Percentiles rank a stretch among this genome's conserved stretches.
Evolutionary conservation across 257 asterid species (phyloP).

Genomic region (Salvia rosmarinus): DNA sequence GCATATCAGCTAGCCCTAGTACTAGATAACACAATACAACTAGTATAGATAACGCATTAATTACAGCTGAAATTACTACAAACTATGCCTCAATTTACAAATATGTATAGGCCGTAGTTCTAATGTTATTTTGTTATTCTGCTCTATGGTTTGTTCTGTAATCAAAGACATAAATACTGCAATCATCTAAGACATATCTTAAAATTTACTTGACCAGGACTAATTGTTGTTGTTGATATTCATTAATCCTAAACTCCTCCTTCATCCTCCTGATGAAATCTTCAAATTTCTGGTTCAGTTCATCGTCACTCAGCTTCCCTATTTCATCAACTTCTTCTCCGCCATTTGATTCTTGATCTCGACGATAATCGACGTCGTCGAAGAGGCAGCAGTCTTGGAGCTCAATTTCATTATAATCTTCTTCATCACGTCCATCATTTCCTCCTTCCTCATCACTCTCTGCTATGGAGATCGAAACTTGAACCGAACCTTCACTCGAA

Average conservation of each 20-base stretch:
- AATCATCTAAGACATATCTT: not conserved
- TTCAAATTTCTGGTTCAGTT: slow-evolving; percentile 48
- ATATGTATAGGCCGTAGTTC: not conserved
- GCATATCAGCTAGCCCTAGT: too few relatives aligned
- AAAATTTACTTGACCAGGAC: slow-evolving; percentile 30
- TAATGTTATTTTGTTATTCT: not conserved
- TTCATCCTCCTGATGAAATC: slow-evolving; percentile 55
- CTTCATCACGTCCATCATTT: too few relatives aligned
- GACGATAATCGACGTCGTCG: slow-evolving; percentile 1
- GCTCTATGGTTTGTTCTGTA: too few relatives aligned
- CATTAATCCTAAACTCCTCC: slow-evolving; percentile 40
- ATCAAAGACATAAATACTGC: not conserved
- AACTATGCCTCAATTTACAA: slow-evolving; percentile 9
- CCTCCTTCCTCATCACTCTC: not conserved
- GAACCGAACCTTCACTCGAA: not conserved
- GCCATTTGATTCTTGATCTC: not conserved
- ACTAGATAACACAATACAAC: too few relatives aligned
- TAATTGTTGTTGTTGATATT: slow-evolving; percentile 35
- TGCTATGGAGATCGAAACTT: slow-evolving; percentile 19
- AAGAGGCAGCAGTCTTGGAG: not conserved
- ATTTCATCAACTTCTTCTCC: slow-evolving; percentile 20
- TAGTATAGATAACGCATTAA: too few relatives aligned
- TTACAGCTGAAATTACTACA: not conserved
- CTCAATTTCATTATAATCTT: too few relatives aligned
- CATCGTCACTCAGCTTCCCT: slow-evolving; percentile 41